Conservation (phyloP, 768 basidiomycete species). For the Lactifluus pinguis region DNA sequence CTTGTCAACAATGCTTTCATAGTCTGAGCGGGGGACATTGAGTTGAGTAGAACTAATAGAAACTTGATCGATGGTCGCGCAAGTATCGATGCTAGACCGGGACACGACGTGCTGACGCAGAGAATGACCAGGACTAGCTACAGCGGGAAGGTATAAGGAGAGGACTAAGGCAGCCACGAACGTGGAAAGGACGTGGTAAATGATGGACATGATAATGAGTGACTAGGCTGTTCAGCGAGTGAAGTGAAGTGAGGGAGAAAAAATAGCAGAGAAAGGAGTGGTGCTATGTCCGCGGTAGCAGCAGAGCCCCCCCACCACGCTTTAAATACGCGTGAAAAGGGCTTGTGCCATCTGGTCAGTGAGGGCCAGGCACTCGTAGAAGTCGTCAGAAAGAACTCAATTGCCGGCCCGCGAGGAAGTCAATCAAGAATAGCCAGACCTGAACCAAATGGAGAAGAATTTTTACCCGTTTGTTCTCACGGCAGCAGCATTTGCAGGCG, state of each 20-base stretch:
- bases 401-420: neutral
- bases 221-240: neutral
- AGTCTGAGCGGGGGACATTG: neutral
- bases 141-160: neutral
- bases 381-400: neutral
- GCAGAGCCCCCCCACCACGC: neutral
- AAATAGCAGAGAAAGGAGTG: neutral
- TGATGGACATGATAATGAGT: constrained; percentile 12
- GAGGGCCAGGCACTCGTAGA: neutral
- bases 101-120: constrained; percentile 19
- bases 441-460: neutral
- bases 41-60: constrained; percentile 1
- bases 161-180: neutral
- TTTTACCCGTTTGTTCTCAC: neutral
- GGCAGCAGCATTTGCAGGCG: neutral
- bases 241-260: neutral
- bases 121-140: neutral
- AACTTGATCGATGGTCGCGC: constrained; percentile 18
- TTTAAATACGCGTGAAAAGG: neutral
- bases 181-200: neutral
- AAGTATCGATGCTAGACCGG: constrained; percentile 19
- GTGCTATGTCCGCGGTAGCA: no score
- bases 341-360: neutral
- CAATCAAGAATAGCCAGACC: neutral
- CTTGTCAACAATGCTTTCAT: constrained; percentile 21